phyloP scores from a whole-genome alignment of 2,329 filamentous ascomycete genomes.

The Penicillium paneum region DNA sequence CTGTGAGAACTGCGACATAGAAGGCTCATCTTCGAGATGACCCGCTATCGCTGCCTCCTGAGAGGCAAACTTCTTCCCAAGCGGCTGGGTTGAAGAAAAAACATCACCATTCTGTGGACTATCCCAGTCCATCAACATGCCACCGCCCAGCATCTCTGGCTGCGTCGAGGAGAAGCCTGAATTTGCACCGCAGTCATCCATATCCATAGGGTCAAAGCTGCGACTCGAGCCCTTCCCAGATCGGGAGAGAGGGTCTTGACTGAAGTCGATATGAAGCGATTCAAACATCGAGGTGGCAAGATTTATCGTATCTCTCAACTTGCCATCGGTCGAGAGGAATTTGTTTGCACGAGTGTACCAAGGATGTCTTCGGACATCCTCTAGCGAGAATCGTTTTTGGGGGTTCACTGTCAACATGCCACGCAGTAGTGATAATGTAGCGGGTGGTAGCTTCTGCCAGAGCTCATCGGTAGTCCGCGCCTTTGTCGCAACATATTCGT shows the following conservation, averaged over 20 bases:
- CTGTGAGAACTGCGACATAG: slow-evolving; percentile 76
- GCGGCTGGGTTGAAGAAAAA: slow-evolving; percentile 49
- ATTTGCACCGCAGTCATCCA: slow-evolving; percentile 53
- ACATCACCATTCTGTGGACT: slow-evolving; percentile 58
- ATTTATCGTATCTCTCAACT: slow-evolving; percentile 71
- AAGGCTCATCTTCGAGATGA: slow-evolving; percentile 78
- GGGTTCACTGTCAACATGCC: slow-evolving; percentile 89
- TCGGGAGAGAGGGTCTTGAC: slow-evolving; percentile 58
- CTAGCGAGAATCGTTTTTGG: slow-evolving; percentile 73
- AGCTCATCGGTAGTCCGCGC: slow-evolving; percentile 81
- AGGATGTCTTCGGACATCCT: slow-evolving; percentile 82
- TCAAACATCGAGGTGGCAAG: slow-evolving; percentile 96
- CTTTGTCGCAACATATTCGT: slow-evolving; percentile 76
- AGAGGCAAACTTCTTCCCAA: slow-evolving; percentile 32
- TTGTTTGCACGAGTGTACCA: slow-evolving; percentile 88
- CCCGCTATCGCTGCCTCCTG: slow-evolving; percentile 52
- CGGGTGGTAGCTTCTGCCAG: slow-evolving; percentile 73
- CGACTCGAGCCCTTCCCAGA: slow-evolving; percentile 36
- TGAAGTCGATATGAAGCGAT: slow-evolving; percentile 83
- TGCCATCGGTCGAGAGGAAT: slow-evolving; percentile 70
- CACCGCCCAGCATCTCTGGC: slow-evolving; percentile 71
- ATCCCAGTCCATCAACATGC: slow-evolving; percentile 85
- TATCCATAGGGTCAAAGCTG: slow-evolving; percentile 62
- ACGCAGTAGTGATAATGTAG: slow-evolving; percentile 75
- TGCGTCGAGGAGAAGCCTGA: slow-evolving; percentile 73